These are phyloP conservation scores for Candida dubliniensis DNA, from an alignment of 1,139 yeast genomes.

Conservation along the genomic window DNA sequence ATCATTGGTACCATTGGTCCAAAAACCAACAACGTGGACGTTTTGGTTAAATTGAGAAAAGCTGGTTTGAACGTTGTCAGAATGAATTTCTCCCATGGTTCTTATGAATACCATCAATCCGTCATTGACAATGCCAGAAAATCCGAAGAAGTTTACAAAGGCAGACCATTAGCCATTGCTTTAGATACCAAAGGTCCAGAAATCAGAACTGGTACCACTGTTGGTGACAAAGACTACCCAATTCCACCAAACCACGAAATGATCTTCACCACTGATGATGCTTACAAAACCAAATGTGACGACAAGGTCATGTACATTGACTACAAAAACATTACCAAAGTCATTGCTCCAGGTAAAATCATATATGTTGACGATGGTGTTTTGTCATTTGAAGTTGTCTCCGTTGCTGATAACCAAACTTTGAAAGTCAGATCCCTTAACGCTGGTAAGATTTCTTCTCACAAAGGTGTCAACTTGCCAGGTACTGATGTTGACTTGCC, in stretches of 20 bases:
- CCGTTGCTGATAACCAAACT: slow-evolving; percentile 74
- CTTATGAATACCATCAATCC: slow-evolving; percentile 93
- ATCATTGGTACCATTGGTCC: slow-evolving; percentile 99
- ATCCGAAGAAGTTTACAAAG: slow-evolving; percentile 86
- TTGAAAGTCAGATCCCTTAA: slow-evolving; percentile 86
- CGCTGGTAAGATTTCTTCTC: slow-evolving; percentile 93
- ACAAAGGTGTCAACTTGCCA: slow-evolving; percentile 99
- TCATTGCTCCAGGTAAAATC: slow-evolving; percentile 80
- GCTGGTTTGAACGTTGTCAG: slow-evolving; percentile 97
- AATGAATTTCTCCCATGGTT: slow-evolving; percentile 98
- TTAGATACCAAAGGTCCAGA: slow-evolving; percentile 99
- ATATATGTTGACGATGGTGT: slow-evolving; percentile 98
- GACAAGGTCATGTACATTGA: slow-evolving; percentile 85
- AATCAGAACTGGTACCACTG: slow-evolving; percentile 96
- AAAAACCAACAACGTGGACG: slow-evolving; percentile 88
- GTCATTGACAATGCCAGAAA: slow-evolving; percentile 95
- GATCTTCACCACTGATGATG: slow-evolving; percentile 89
- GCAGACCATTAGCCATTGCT: slow-evolving; percentile 98
- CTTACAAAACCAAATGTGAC: slow-evolving; percentile 68
- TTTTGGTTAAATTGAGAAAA: slow-evolving; percentile 83
- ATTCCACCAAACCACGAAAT: slow-evolving; percentile 84
- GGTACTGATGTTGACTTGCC: slow-evolving; percentile 99
- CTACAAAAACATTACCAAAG: slow-evolving; percentile 95
- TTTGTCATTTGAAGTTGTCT: slow-evolving; percentile 86
- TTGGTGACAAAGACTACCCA: slow-evolving; percentile 74